Base-by-base conservation (phyloP, 306 rosid species). In the Castanospermum australe region DNA sequence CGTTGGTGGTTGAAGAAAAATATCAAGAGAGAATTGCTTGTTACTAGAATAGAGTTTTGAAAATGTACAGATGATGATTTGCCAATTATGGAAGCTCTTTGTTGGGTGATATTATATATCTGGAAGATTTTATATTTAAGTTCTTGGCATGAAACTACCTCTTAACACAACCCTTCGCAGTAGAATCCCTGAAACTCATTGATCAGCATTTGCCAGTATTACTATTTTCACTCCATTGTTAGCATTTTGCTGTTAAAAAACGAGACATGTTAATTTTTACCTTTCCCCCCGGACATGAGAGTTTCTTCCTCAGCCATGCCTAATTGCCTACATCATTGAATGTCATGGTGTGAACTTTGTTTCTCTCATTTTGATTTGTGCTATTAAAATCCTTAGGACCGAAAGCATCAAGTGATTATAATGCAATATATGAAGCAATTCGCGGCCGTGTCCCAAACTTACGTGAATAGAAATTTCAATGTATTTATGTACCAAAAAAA, bases 11-110 rank as follows among this genome's bases (percentile, higher is more conserved):
- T 54, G 70, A 76, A 30, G 77, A 39, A 52, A 59, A 56, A 70
- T 61, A 44, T 51, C 36, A 54, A 47, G 35, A 52, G 81, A 52
- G 71, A 78, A 68, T 76, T 73, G 79, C 78, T 51, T 75, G 69
- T 52, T 47, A 36, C 69, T 55, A 50, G 82, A 77, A 52, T 44
- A 78, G 83, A 77, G 79, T 72, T 78, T 78, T 52, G 62, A 84
- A 56, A 67, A 61, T 85, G 92, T 88, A 76, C 81, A 88, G 91
- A 38, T 75, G 67, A 32, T 65, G 47, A 41, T 60, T 90, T 79
- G 82, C 56, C 25, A 52, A 62, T 30, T 21, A 84, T 65, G 71
- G 83, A 74, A 45, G 75, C 83, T 85, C 63, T 76, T 79, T 75
- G 55, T 71, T 84, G 54, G 44, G 81, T 71, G 68, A 62, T 62